Conservation (phyloP, 2,329 filamentous ascomycete species). For the Venturia oleaginea region DNA sequence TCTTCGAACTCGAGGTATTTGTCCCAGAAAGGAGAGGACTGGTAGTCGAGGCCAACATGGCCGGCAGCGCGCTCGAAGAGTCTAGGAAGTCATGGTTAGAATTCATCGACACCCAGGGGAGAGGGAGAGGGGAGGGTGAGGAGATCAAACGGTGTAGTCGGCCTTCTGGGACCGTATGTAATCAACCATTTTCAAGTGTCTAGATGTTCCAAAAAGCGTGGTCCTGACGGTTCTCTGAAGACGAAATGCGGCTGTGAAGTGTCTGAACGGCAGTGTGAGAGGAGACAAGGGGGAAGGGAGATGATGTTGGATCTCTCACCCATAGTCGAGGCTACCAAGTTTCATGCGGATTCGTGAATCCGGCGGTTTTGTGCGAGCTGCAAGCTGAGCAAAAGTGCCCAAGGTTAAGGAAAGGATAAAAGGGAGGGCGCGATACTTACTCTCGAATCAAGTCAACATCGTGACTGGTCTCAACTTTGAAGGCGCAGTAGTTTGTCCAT, state of each 20-base stretch:
- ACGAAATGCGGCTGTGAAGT: conserved; percentile 5
- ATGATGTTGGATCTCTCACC: conserved; percentile 9
- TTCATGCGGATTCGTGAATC: background rate
- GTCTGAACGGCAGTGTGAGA: conserved; percentile 12
- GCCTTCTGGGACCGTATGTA: conserved; percentile 17
- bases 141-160: conserved; percentile 12
- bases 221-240: conserved; percentile 4
- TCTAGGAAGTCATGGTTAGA: conserved; percentile 45
- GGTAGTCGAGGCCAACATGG: conserved; percentile 83
- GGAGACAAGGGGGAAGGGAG: background rate
- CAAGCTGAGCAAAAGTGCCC: background rate
- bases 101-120: conserved; percentile 13
- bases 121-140: conserved; percentile 15
- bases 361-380: background rate
- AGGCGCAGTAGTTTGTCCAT: conserved; percentile 94
- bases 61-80: conserved; percentile 85
- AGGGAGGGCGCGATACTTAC: conserved; percentile 62
- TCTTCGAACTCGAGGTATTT: conserved; percentile 98
- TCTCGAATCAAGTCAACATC: conserved; percentile 94
- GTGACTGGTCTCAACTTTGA: conserved; percentile 97
- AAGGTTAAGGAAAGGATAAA: conserved; percentile 1
- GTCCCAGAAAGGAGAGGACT: conserved; percentile 96
- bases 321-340: conserved; percentile 2
- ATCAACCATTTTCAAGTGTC: conserved; percentile 14
- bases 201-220: conserved; percentile 1